Base-by-base conservation (phyloP, 2,329 filamentous ascomycete genomes). In the Fusarium sp. region DNA sequence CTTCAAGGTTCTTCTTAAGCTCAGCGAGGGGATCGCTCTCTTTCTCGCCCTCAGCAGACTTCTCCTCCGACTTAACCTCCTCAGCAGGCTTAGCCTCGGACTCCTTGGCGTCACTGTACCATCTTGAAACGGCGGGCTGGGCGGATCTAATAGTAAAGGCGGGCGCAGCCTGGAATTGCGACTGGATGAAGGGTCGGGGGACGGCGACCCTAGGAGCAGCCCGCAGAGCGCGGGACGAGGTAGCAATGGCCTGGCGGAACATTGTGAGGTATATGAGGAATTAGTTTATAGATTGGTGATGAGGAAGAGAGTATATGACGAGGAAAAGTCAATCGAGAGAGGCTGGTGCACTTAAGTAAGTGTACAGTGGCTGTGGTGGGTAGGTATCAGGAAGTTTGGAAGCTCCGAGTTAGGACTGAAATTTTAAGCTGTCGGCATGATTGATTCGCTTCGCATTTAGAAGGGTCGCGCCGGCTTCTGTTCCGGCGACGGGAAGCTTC, bases 1-100 rank as follows among this genome's bases (percentile, higher is more conserved):
- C 76, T 76, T 86, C 84, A 46, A 87, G 77, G 64, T 82, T 78
- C 76, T 86, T 86, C 80, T 85, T 85, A 57, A 86, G 76, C 61
- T 82, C 79, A 6, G 80, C 76, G 39, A 84, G 75, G 41, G 80
- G 77, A 57, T 82, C 81, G 12, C 75, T 58, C 33, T 78, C 77
- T 63, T 76, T 58, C 35, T 78, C 77, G 63, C 63, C 72, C 38
- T 57, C 66, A 10, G 62, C 72, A 20, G 76, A 72, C 62, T 79
- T 78, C 48, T 69, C 75, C 20, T 64, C 61, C 15, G 69, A 69
- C 52, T 77, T 77, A 21, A 74, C 67, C 61, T 78, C 77, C 63
- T 76, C 72, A 10, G 68, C 33, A 35, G 61, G 71, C 61, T 78
- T 76, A 3, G 77, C 64, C 16, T 79, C 70, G 7, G 74, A 63